Percentiles rank a stretch among this genome's conserved stretches.
phyloP scores from a whole-genome alignment of 2,329 filamentous ascomycete genomes.

The Cercospora sp. region DNA sequence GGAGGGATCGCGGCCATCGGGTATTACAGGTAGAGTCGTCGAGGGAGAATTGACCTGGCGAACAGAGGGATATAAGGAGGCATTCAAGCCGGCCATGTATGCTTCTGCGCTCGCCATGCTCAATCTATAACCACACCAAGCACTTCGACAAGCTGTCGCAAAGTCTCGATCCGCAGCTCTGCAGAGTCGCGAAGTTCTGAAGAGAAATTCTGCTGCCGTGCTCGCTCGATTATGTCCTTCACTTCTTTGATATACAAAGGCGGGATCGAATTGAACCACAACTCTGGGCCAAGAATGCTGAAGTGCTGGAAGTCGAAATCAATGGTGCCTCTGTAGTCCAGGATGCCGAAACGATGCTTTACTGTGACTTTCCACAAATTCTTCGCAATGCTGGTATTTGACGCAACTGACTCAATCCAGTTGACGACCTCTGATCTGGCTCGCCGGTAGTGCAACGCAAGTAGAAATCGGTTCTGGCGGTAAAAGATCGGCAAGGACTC shows the following conservation, averaged over 20 bases:
- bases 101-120: conserved; percentile 8
- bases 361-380: conserved; percentile 19
- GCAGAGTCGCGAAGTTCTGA: not conserved
- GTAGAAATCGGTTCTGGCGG: conserved; percentile 17
- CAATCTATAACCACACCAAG: conserved; percentile 14
- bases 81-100: conserved; percentile 6
- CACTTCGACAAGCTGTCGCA: conserved; percentile 16
- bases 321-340: conserved; percentile 22
- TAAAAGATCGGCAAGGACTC: conserved; percentile 22
- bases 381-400: conserved; percentile 1
- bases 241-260: conserved; percentile 18
- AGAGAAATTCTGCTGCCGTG: not conserved
- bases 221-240: conserved; percentile 11
- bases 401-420: conserved; percentile 9
- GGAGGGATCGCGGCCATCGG: not conserved
- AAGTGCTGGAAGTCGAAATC: conserved; percentile 20
- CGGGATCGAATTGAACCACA: conserved; percentile 21
- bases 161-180: conserved; percentile 13
- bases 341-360: conserved; percentile 21
- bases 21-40: not conserved
- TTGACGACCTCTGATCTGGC: conserved; percentile 15
- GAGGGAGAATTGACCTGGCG: not conserved
- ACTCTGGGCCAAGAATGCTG: conserved; percentile 13
- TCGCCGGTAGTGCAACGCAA: conserved; percentile 19
- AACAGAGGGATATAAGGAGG: not conserved